phyloP scores from a whole-genome alignment of 2,329 filamentous ascomycete genomes.

The Penicillium sp. region DNA sequence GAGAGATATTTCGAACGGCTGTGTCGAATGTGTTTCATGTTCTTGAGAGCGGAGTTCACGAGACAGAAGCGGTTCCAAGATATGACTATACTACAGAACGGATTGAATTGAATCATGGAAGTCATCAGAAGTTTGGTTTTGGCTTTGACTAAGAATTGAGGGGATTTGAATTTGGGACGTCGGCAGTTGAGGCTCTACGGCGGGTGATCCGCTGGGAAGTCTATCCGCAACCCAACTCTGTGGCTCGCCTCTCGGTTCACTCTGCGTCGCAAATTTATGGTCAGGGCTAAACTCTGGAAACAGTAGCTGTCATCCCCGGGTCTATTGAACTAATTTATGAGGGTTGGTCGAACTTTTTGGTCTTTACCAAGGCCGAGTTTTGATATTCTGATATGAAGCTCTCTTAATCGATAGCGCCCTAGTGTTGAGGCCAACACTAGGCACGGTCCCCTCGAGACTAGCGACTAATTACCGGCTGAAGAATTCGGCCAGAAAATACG shows the following conservation, averaged over 20 bases:
- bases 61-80: not conserved
- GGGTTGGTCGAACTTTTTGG: not conserved
- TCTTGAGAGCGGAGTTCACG: not conserved
- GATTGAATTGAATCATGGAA: not conserved
- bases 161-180: not conserved
- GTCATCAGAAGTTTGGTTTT: not conserved
- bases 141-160: not conserved
- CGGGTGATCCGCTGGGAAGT: not conserved
- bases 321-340: not conserved
- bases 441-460: not conserved
- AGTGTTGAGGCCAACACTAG: not conserved
- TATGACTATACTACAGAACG: not conserved
- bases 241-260: not conserved
- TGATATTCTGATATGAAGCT: not conserved
- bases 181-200: slow-evolving; percentile 1
- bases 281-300: not conserved
- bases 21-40: not conserved
- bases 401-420: not conserved
- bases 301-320: slow-evolving; percentile 1
- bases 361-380: not conserved
- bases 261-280: not conserved
- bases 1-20: not conserved
- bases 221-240: not conserved
- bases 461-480: too few relatives aligned
- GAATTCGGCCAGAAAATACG: not conserved